Conservation (phyloP, 192 early-diverging fungal species). For the Rhizoclosmatium globosum region DNA sequence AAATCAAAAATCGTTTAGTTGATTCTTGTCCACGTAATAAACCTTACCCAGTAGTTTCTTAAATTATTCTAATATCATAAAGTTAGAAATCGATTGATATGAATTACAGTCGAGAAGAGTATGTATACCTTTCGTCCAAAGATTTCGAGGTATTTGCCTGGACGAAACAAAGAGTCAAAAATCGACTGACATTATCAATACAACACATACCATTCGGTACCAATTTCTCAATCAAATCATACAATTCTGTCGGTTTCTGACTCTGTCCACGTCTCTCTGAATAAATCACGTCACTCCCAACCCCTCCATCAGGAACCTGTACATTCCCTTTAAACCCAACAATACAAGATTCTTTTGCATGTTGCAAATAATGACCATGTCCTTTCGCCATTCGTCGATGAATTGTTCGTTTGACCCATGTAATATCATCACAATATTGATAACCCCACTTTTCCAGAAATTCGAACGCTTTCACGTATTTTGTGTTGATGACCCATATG, state of each 20-base stretch:
- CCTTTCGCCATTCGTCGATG: conserved; percentile 97
- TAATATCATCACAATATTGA: conserved; percentile 92
- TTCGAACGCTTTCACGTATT: conserved; percentile 94
- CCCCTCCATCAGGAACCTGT: conserved; percentile 43
- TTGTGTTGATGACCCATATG: conserved; percentile 99
- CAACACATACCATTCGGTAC: conserved; percentile 76
- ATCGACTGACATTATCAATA: not conserved
- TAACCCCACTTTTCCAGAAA: conserved; percentile 97
- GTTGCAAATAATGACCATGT: conserved; percentile 96
- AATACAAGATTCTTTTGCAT: conserved; percentile 97
- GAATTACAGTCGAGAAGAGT: not conserved
- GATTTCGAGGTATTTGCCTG: conserved; percentile 90
- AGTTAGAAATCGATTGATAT: not conserved
- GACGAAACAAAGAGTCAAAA: not conserved
- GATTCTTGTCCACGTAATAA: not conserved
- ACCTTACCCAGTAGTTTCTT: conserved; percentile 88
- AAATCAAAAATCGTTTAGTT: not conserved
- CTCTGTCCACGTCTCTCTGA: conserved; percentile 93
- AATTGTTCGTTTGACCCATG: conserved; percentile 97
- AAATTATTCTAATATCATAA: conserved; percentile 78
- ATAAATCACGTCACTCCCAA: conserved; percentile 88
- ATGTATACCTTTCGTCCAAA: conserved; percentile 78
- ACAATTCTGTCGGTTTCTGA: conserved; percentile 96
- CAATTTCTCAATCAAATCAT: conserved; percentile 93
- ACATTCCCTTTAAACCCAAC: conserved; percentile 85